Base-by-base conservation (phyloP, 495 filamentous ascomycete genomes). In the Penicillium crystallinum region DNA sequence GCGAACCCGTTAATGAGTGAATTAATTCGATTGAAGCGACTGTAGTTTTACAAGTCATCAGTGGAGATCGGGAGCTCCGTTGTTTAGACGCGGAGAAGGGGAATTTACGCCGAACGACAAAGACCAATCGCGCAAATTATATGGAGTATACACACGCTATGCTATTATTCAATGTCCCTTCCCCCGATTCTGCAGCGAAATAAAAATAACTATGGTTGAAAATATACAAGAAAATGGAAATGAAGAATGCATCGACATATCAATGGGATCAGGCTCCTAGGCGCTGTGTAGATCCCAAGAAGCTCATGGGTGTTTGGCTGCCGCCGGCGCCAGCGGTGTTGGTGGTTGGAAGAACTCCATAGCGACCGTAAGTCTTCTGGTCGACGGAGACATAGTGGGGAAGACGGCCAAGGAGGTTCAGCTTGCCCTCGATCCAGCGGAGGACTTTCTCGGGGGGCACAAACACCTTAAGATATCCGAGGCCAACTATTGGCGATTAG, bases 351-450 rank as follows among this genome's bases (percentile, higher is more conserved):
- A 97, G 72, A 15, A 97, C 88, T 0, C 91, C 91, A 62, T 92
- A 95, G 41, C 91, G 79, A n/a, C 91, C 91, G 62, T 90, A 95
- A n/a, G 87, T 95, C 79, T 95, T 95, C 65, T 96, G 91, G 62
- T 97, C 91, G 11, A 97, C 82, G 17, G 87, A 91, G 14, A 97
- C 84, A 61, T 95, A 97, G 68, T 92, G 87, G 14, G 91, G 90
- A 33, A 96, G 68, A 50, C 88, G 77, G 12, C 83, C 88, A 3
- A 95, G 74, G 17, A 96, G 78, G 56, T 95, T 92, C 46, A 95
- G 60, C 66, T 89, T 95, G 17, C 80, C 79, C 69, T 97, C 91
- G 44, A 95, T 81, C 81, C 81, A 96, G 41, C 91, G 77, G 34
- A 95, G 72, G 22, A 85, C 69, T 72, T 83, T 84, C 61, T 96